These are phyloP conservation scores for Spiraea crenata DNA, from an alignment of 331 rosid genomes.

Conservation along the genomic window DNA sequence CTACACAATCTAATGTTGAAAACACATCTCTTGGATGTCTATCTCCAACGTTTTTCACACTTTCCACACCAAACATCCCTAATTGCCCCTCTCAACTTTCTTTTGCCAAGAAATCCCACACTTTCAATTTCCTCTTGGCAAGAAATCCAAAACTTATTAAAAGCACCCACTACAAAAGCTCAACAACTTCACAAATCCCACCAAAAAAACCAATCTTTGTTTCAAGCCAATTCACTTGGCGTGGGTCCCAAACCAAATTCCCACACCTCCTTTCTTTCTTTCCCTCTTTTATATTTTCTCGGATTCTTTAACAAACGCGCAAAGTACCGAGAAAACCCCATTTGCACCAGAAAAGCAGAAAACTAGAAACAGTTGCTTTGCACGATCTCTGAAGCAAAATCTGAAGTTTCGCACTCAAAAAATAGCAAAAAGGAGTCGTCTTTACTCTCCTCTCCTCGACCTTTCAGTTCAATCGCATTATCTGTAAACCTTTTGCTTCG, in stretches of 20 bases:
- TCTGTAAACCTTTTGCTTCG: not conserved
- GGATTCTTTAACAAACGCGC: slow-evolving; percentile 27
- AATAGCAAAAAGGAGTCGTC: slow-evolving; percentile 5
- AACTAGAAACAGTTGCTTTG: slow-evolving; percentile 40
- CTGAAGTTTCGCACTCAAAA: not conserved
- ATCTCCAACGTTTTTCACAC: not conserved
- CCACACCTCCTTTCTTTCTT: slow-evolving; percentile 12
- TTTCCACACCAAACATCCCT: not conserved
- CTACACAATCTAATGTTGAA: not conserved
- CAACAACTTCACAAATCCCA: not conserved
- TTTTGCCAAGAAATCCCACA: not conserved
- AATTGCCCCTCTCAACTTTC: not conserved
- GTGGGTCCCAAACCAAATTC: slow-evolving; percentile 23
- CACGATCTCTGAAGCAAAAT: slow-evolving; percentile 43
- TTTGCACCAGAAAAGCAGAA: slow-evolving; percentile 9
- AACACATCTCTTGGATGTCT: too few species aligned
- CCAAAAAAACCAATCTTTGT: not conserved
- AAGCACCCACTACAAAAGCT: not conserved
- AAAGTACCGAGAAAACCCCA: slow-evolving; percentile 17
- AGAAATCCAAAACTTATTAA: not conserved
- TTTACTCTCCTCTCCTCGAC: not conserved
- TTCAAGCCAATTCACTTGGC: not conserved
- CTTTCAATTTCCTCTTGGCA: not conserved
- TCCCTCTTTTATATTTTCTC: slow-evolving; percentile 4
- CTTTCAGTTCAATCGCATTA: not conserved